A percentile compares a stretch with the other conserved stretches of the same genome.
phyloP scores from a whole-genome alignment of 768 basidiomycete species.

The Leccinum boreale region DNA sequence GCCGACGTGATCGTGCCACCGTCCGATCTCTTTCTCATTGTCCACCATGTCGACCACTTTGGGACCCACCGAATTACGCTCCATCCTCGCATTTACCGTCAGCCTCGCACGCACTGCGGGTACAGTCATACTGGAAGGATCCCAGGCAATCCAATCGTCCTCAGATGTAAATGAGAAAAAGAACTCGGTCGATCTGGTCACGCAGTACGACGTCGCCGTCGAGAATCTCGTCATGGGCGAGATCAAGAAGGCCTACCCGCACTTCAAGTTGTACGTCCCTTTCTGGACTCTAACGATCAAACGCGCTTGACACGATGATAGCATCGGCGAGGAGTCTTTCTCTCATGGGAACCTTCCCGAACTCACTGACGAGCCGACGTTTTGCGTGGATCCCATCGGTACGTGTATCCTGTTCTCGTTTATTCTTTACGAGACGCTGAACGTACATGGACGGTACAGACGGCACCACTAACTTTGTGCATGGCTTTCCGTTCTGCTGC shows the following conservation, averaged over 20 bases:
- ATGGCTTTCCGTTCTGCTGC: constrained; percentile 83
- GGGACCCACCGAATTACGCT: constrained; percentile 45
- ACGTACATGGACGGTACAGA: constrained; percentile 39
- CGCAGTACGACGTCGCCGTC: constrained; percentile 89
- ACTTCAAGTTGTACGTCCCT: constrained; percentile 73
- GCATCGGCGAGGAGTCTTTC: constrained; percentile 94
- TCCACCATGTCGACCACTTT: constrained; percentile 32
- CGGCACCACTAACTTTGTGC: constrained; percentile 86
- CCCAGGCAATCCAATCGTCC: constrained; percentile 62
- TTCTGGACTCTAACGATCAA: neutral
- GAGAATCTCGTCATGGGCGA: constrained; percentile 79
- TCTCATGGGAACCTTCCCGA: constrained; percentile 66
- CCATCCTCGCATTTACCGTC: constrained; percentile 65
- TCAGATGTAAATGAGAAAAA: constrained; percentile 77
- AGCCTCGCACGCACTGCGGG: constrained; percentile 76
- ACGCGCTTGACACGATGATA: constrained; percentile 26
- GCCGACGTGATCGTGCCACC: neutral
- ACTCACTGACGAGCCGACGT: constrained; percentile 87
- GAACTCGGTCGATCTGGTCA: constrained; percentile 92
- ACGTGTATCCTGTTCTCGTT: constrained; percentile 14
- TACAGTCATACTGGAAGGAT: constrained; percentile 71
- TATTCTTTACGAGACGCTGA: neutral
- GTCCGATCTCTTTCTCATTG: neutral
- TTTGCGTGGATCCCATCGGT: constrained; percentile 96
- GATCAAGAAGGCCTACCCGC: constrained; percentile 63